These are phyloP conservation scores for Peniophora sp. DNA, from an alignment of 1,284 basidiomycete genomes.

Conservation along the genomic window DNA sequence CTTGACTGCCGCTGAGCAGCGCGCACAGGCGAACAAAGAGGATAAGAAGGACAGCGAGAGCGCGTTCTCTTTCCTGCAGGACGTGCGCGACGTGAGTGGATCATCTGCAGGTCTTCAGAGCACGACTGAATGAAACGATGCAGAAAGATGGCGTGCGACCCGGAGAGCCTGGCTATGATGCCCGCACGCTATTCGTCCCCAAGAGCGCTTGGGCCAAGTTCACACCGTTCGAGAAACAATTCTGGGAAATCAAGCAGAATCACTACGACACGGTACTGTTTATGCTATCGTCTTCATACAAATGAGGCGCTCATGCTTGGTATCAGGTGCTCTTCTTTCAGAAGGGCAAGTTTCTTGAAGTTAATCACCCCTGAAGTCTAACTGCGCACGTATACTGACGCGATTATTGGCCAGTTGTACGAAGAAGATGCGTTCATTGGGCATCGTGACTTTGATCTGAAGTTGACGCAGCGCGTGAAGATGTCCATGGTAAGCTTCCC, in stretches of 20 bases:
- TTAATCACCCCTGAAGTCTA: constrained; percentile 14
- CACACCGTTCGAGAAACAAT: constrained; percentile 96
- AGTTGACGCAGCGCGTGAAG: constrained; percentile 87
- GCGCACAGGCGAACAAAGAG: constrained; percentile 68
- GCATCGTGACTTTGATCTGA: constrained; percentile 88
- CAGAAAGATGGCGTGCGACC: constrained; percentile 82
- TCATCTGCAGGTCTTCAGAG: neutral
- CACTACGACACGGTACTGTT: constrained; percentile 77
- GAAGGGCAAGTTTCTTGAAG: constrained; percentile 79
- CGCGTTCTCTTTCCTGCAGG: constrained; percentile 76
- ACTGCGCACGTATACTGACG: constrained; percentile 8
- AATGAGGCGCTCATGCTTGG: constrained; percentile 5
- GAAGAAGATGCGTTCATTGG: constrained; percentile 91
- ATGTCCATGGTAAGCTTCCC: constrained; percentile 86
- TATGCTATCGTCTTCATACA: constrained; percentile 5
- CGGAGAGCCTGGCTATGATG: constrained; percentile 86
- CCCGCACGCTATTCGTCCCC: constrained; percentile 83
- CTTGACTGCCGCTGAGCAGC: constrained; percentile 82
- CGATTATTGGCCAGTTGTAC: constrained; percentile 63
- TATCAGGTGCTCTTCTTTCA: constrained; percentile 90
- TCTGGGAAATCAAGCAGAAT: constrained; percentile 97
- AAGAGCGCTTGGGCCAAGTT: constrained; percentile 75
- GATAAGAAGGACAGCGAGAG: constrained; percentile 79
- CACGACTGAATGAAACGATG: neutral
- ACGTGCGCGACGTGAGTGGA: constrained; percentile 63